Evolutionary conservation across 768 basidiomycete genomes (phyloP).

Genomic region (Leccinum longicurvipes): DNA sequence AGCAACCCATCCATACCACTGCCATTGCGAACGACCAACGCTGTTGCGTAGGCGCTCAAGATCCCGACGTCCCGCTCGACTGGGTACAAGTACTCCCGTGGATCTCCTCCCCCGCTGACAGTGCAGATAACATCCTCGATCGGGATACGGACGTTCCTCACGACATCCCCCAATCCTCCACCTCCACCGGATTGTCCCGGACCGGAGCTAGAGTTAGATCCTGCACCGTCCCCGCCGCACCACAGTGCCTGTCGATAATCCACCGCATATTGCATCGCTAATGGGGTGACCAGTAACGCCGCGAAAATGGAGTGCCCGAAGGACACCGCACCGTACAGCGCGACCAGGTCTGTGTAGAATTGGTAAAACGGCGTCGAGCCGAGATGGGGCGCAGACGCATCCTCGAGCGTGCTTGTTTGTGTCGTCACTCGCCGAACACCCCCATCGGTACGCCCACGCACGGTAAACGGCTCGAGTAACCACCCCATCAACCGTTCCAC

Average conservation of each 20-base stretch:
- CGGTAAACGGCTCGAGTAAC: constrained; percentile 57
- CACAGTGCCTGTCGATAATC: constrained; percentile 87
- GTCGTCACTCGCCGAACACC: background rate
- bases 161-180: constrained; percentile 9
- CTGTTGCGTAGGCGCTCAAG: constrained; percentile 59
- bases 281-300: constrained; percentile 69
- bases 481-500: constrained; percentile 59
- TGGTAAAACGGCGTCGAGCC: constrained; percentile 81
- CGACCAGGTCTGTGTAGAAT: constrained; percentile 88
- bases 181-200: background rate
- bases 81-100: constrained; percentile 69
- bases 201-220: background rate
- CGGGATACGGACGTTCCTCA: constrained; percentile 56
- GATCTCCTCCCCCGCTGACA: constrained; percentile 22
- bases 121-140: constrained; percentile 47
- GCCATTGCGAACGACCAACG: constrained; percentile 33
- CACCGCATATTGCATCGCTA: constrained; percentile 67
- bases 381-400: constrained; percentile 55
- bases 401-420: constrained; percentile 41
- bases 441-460: background rate
- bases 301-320: constrained; percentile 79
- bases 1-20: constrained; percentile 52
- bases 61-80: constrained; percentile 61
- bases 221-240: constrained; percentile 57
- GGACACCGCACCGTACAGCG: constrained; percentile 88